Percentiles rank a stretch among this genome's conserved stretches.
Evolutionary conservation across 176 grass and related monocot species (phyloP).

Genomic region (Pharus latifolius): DNA sequence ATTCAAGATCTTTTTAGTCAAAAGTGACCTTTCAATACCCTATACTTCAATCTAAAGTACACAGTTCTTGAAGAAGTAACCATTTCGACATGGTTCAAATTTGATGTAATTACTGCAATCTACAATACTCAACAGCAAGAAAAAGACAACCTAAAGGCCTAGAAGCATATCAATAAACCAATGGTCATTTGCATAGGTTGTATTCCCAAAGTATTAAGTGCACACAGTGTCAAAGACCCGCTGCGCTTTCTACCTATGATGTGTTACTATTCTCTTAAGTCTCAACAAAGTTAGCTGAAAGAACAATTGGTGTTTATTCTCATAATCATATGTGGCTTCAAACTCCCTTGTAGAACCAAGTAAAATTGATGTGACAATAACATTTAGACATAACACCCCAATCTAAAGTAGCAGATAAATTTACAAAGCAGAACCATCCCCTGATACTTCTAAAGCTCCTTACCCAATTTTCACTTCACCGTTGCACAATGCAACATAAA

Average conservation of each 20-base stretch:
- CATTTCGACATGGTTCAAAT: slow-evolving; percentile 3
- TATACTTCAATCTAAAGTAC: neutral
- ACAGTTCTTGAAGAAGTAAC: neutral
- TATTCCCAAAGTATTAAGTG: too few species aligned
- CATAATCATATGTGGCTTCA: neutral
- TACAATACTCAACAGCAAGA: neutral
- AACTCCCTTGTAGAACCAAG: neutral
- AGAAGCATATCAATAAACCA: too few species aligned
- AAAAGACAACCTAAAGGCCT: too few species aligned
- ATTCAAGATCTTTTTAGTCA: slow-evolving; percentile 12
- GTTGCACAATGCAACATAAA: neutral
- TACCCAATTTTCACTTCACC: neutral
- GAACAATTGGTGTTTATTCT: too few species aligned
- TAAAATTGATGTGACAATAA: neutral
- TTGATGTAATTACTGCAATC: neutral
- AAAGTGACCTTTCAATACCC: neutral
- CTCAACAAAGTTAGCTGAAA: neutral
- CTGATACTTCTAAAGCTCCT: neutral
- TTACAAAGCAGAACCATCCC: neutral
- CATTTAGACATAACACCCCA: neutral
- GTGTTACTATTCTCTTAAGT: neutral
- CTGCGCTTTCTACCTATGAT: neutral
- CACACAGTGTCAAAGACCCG: neutral
- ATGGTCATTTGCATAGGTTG: too few species aligned
- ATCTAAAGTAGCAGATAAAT: neutral